Conservation (phyloP, 2,329 filamentous ascomycete genomes). For the Elsinoe ampelina region DNA sequence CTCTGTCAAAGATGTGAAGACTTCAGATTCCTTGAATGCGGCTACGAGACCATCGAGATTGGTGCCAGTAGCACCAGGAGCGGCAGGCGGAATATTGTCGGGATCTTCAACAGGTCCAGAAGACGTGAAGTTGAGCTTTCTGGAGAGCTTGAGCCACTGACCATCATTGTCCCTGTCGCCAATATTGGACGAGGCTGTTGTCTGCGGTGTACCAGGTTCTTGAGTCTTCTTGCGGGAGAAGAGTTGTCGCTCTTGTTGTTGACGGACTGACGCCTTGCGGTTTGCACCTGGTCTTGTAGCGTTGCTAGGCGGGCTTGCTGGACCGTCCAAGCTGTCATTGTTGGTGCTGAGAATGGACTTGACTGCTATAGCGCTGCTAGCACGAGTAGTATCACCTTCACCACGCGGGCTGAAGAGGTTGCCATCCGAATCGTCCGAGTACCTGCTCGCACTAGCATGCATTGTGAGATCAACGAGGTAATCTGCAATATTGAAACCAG, state of each 20-base stretch:
- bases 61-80: constrained; percentile 50
- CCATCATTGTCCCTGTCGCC: constrained; percentile 45
- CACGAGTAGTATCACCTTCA: constrained; percentile 58
- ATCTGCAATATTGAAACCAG: constrained; percentile 97
- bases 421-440: constrained; percentile 35
- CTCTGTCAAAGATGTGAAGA: constrained; percentile 62
- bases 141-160: constrained; percentile 51
- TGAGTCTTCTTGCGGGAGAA: constrained; percentile 71
- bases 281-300: constrained; percentile 58
- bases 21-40: constrained; percentile 67
- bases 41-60: constrained; percentile 75
- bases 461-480: constrained; percentile 96
- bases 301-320: constrained; percentile 37
- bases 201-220: constrained; percentile 35
- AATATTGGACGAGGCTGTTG: constrained; percentile 43
- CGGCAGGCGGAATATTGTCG: constrained; percentile 51
- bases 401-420: constrained; percentile 42
- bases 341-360: constrained; percentile 85
- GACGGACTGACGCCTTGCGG: constrained; percentile 69
- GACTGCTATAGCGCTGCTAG: constrained; percentile 77
- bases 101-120: constrained; percentile 52
- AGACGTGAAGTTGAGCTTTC: constrained; percentile 37
- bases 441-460: constrained; percentile 57
- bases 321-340: constrained; percentile 55
- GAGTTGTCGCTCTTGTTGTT: constrained; percentile 80